Base-by-base conservation (phyloP, 306 rosid genomes). In the Leucaena leucocephala region DNA sequence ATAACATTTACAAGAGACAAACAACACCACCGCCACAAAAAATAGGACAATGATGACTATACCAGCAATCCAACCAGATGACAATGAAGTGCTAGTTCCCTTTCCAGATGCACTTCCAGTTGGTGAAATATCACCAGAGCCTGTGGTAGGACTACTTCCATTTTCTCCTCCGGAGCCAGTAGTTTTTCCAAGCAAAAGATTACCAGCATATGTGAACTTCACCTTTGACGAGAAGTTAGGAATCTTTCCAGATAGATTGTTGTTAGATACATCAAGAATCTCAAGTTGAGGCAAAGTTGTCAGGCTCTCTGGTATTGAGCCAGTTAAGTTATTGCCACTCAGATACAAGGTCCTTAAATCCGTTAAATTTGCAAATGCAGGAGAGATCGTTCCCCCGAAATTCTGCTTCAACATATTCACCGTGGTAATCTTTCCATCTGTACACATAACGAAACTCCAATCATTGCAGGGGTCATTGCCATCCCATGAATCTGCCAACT, bases 1-100 rank as follows among this genome's bases (percentile, higher is more conserved):
- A 78, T 82, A 89, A 81, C 94, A 92, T 76, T 91, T 92, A 40
- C 78, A 83, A 36, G 67, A 85, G 46, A 94, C 91, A 84, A 89
- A 92, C 82, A 88, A 33, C 14, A 91, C 78, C 17, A 86, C 91
- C 1, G 79, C 87, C 82, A 89, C 66, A 61, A 88, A 91, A 61
- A 92, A 50, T 45, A 88, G 21, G 61, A 70, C 89, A 71, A 88
- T 83, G 66, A 89, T 57, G 55, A 87, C 93, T 45, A 92, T 87
- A 75, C 93, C 93, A 33, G 84, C 97, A 55, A 94, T 84, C 87
- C 77, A 78, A 75, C 91, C 97, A 1, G 90, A 72, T 0, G 88
- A 77, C 71, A 85, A 78, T 2, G 87, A 75, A 43, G 58, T 13
- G 35, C 84, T 76, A 16, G 68, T 78, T 0, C 70, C 39, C 3